A percentile compares a stretch with the other conserved stretches of the same genome.
These are phyloP conservation scores for Lithospermum erythrorhizon DNA, from an alignment of 257 asterid species.

Conservation along the genomic window DNA sequence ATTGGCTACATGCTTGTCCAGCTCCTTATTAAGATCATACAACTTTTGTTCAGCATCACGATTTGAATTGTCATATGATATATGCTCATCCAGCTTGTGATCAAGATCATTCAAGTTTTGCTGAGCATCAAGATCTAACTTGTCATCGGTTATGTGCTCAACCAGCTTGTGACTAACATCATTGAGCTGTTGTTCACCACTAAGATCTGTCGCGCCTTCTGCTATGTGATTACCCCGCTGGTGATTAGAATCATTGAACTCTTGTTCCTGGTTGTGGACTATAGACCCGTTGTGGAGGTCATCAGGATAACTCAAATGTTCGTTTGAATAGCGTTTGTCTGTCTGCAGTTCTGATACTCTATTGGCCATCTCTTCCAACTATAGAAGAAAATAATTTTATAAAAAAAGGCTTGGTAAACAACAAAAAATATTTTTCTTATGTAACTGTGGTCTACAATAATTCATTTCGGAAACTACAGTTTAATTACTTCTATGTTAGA, in stretches of 20 bases:
- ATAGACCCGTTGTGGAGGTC: not conserved
- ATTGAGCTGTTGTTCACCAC: too few relatives aligned
- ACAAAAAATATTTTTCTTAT: not conserved
- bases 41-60: too few relatives aligned
- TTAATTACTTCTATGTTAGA: too few relatives aligned
- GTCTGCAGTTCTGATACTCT: conserved; percentile 5
- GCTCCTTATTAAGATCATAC: too few relatives aligned
- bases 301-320: too few relatives aligned
- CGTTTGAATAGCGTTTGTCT: not conserved
- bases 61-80: too few relatives aligned
- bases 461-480: too few relatives aligned
- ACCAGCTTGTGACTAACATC: not conserved
- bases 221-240: not conserved
- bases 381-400: conserved; percentile 13
- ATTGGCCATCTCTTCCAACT: conserved; percentile 65
- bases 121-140: not conserved
- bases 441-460: too few relatives aligned
- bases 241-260: not conserved
- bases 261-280: too few relatives aligned
- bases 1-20: too few relatives aligned
- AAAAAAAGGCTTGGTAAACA: conserved; percentile 6
- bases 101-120: not conserved
- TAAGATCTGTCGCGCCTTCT: not conserved
- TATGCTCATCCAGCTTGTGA: not conserved
- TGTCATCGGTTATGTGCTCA: not conserved